phyloP scores from a whole-genome alignment of 2,329 filamentous ascomycete species.

The Alternaria ethzedia region DNA sequence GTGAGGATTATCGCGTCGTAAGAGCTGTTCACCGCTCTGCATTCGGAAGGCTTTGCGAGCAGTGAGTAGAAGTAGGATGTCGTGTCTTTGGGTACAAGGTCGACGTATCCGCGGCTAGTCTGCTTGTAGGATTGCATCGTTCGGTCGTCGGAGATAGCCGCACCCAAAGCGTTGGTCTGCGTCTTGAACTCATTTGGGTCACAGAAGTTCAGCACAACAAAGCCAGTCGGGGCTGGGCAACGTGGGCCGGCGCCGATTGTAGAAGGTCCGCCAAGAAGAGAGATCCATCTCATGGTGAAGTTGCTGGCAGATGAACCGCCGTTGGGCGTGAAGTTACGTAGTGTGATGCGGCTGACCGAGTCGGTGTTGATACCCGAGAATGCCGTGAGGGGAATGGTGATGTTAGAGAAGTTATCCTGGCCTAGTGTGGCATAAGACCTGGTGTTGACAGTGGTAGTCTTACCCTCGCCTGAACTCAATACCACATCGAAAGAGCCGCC shows the following conservation, averaged over 20 bases:
- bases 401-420: slow-evolving; percentile 10
- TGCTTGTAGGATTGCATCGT: slow-evolving; percentile 11
- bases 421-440: slow-evolving; percentile 2
- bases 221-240: slow-evolving; percentile 3
- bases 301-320: slow-evolving; percentile 7
- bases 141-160: slow-evolving; percentile 2
- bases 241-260: neutral
- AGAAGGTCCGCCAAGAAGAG: slow-evolving; percentile 4
- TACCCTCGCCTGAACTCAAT: neutral
- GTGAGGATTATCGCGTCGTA: slow-evolving; percentile 7
- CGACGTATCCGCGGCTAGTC: neutral
- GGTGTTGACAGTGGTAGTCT: slow-evolving; percentile 4
- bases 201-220: slow-evolving; percentile 11
- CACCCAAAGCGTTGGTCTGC: slow-evolving; percentile 8
- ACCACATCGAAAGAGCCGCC: slow-evolving; percentile 13
- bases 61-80: slow-evolving; percentile 1
- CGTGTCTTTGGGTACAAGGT: slow-evolving; percentile 7
- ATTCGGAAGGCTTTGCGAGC: slow-evolving; percentile 1
- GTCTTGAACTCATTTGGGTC: slow-evolving; percentile 5
- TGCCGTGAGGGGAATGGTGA: slow-evolving; percentile 9
- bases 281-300: slow-evolving; percentile 9
- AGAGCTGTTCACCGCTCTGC: slow-evolving; percentile 7
- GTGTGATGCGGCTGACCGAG: slow-evolving; percentile 6
- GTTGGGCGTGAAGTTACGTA: slow-evolving; percentile 9
- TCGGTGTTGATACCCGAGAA: slow-evolving; percentile 5